Conservation (phyloP, 208 protist genomes). For the Acanthamoeba lenticulata region DNA sequence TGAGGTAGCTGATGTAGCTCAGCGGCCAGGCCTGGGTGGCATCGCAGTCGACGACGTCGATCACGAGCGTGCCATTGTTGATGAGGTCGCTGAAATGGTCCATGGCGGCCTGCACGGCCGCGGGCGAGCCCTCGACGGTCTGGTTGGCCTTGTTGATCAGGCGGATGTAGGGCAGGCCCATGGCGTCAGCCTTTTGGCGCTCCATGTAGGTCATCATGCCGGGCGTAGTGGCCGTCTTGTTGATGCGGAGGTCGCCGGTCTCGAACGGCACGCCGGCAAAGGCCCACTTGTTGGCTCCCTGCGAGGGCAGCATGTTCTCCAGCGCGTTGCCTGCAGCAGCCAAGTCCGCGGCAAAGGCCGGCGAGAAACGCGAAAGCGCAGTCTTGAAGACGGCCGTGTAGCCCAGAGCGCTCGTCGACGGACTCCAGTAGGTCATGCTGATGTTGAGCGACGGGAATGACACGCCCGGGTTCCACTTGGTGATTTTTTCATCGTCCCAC, state of each 20-base stretch:
- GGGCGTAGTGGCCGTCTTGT: not conserved
- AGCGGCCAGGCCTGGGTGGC: not conserved
- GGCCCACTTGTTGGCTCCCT: not conserved
- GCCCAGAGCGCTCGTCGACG: conserved; percentile 24
- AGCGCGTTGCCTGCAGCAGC: not conserved
- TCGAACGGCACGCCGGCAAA: not conserved
- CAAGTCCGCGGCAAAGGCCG: not conserved
- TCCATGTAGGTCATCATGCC: conserved; percentile 55
- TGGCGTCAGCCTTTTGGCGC: conserved; percentile 26
- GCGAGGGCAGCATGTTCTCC: conserved; percentile 19
- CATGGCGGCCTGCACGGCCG: conserved; percentile 63
- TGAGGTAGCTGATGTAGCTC: conserved; percentile 45
- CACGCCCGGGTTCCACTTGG: not conserved
- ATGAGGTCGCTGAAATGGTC: conserved; percentile 55
- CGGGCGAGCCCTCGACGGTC: not conserved
- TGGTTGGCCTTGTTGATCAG: conserved; percentile 45
- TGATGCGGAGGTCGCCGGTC: not conserved
- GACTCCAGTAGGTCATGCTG: conserved; percentile 33
- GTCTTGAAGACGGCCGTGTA: conserved; percentile 27
- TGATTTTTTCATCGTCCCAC: conserved; percentile 22
- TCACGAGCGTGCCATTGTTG: conserved; percentile 30
- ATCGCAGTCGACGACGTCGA: not conserved
- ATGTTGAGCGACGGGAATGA: conserved; percentile 16
- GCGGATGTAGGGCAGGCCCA: conserved; percentile 49
- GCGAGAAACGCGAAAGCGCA: conserved; percentile 6